Base-by-base conservation (phyloP, 1,284 basidiomycete species). In the Heterobasidion parviporum region DNA sequence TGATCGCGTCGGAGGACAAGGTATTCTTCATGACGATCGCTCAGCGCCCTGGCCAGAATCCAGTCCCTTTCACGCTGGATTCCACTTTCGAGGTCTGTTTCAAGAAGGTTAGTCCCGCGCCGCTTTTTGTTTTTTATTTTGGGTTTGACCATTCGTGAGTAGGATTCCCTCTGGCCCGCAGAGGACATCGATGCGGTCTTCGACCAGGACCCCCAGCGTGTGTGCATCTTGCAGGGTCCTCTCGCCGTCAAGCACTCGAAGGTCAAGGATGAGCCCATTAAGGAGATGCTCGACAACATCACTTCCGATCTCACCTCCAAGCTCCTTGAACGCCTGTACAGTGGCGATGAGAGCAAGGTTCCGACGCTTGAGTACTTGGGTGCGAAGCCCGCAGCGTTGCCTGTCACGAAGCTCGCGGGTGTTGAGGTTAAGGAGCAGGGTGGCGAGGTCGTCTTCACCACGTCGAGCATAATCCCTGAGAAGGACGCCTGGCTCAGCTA, bases 121-220 rank as follows among this genome's bases (percentile, higher is more conserved):
- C n/a, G 53, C 43, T 51, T 33, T 36, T 56, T 59, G 16, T 34
- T 44, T 18, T 48, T 10, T n/a, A n/a, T 56, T 43, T 46, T 57
- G 34, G 55, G 54, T 54, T 58, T 70, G 26, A 71, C 52, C 4
- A 7, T 53, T 57, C 54, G 26, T 3, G 26, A 26, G 26, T 68
- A 94, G 91, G 95, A 98, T 71, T 98, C 95, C 14, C 83, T 98
- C 7, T 98, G 96, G 96, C 92, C 93, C 49, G 89, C 94, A 6
- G 97, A 99, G 72, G 96, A 99, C 69, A 94, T 99, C 63, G 96
- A 99, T 62, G 96, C 94, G 14, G 94, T 99, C 45, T 95, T 98
- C 65, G 97, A 98, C 72, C 94, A 95, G 73, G 95, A 98, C 71
- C 92, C 96, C 35, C 92, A 99, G 73, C 89, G 97, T 63, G 95